phyloP scores from a whole-genome alignment of 176 grass and related monocot genomes.

The Neostapfia colusana region DNA sequence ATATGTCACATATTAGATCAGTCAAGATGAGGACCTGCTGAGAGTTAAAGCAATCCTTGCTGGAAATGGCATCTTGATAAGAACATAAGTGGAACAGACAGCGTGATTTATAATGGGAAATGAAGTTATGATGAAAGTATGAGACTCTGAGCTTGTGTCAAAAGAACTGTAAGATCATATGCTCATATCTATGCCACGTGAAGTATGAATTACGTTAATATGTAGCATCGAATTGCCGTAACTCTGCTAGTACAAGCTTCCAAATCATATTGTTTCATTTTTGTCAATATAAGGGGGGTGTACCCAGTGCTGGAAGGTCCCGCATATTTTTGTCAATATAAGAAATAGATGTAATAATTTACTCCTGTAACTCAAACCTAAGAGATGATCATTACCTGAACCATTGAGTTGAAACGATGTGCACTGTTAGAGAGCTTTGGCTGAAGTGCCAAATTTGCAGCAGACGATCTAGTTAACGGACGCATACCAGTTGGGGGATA shows the following conservation, averaged over 20 bases:
- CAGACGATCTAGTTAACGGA: constrained; percentile 57
- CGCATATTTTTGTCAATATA: not conserved
- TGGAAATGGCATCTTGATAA: not conserved
- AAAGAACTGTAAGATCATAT: constrained; percentile 5
- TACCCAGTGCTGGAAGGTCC: no score
- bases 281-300: not conserved
- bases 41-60: constrained; percentile 1
- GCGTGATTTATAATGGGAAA: not conserved
- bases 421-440: constrained; percentile 91
- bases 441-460: constrained; percentile 54
- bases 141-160: not conserved
- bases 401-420: constrained; percentile 84
- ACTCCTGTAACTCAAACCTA: constrained; percentile 7
- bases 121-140: not conserved
- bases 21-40: not conserved
- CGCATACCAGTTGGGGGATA: constrained; percentile 60
- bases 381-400: constrained; percentile 66
- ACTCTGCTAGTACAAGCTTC: not conserved
- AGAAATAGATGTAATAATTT: constrained; percentile 5
- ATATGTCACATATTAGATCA: not conserved
- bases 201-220: not conserved
- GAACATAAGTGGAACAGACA: constrained; percentile 6
- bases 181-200: not conserved
- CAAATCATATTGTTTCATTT: constrained; percentile 2
- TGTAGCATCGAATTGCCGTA: constrained; percentile 1